Conservation (phyloP, 768 basidiomycete genomes). For the Pleurotus tuoliensis region DNA sequence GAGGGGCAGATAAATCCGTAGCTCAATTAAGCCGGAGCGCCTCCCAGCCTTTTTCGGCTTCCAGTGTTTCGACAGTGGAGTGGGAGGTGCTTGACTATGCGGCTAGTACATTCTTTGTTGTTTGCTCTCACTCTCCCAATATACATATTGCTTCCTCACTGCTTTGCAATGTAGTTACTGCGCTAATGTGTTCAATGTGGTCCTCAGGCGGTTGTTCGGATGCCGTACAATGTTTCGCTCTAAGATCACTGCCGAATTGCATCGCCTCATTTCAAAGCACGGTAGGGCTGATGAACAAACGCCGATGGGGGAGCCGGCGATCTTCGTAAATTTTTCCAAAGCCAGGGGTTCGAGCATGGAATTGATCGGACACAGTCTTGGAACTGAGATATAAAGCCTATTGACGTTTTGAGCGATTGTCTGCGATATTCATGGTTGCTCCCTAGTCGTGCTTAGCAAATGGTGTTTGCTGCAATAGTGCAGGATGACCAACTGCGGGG, state of each 20-base stretch:
- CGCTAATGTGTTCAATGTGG: too few relatives aligned
- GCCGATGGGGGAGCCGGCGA: too few relatives aligned
- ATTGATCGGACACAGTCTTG: neutral
- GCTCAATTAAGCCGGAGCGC: slow-evolving; percentile 83
- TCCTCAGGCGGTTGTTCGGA: too few relatives aligned
- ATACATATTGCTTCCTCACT: neutral
- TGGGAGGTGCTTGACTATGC: slow-evolving; percentile 74
- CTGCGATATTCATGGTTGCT: too few relatives aligned
- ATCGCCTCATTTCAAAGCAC: too few relatives aligned
- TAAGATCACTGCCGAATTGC: slow-evolving; percentile 2
- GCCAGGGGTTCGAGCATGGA: neutral
- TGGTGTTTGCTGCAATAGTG: neutral
- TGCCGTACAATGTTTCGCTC: neutral
- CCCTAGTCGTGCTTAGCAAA: too few relatives aligned
- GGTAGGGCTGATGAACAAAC: too few relatives aligned
- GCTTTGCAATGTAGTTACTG: slow-evolving; percentile 7
- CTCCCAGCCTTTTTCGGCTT: slow-evolving; percentile 33
- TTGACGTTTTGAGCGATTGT: neutral
- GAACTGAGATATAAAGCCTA: neutral
- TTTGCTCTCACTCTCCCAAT: neutral
- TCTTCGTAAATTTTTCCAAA: too few relatives aligned
- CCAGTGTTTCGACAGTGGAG: slow-evolving; percentile 35
- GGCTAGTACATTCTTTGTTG: slow-evolving; percentile 46
- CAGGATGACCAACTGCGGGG: slow-evolving; percentile 13
- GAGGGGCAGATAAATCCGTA: slow-evolving; percentile 36